phyloP scores from a whole-genome alignment of 176 grass and related monocot genomes.

The Melocanna baccifera region DNA sequence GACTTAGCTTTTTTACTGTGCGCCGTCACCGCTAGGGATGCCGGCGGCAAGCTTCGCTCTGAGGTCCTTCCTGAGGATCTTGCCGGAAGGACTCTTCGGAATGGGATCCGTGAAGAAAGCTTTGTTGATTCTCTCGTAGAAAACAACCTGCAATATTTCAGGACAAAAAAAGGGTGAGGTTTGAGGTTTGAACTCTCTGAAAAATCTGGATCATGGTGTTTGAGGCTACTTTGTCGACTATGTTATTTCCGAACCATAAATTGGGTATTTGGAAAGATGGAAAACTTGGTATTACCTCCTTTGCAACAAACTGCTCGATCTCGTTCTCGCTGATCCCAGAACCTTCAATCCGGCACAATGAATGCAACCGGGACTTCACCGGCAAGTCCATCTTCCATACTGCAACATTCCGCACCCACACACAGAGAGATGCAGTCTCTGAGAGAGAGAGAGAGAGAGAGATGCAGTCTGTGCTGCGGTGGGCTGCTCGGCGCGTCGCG shows the following conservation, averaged over 20 bases:
- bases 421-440: no score
- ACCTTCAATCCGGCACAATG: constrained; percentile 61
- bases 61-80: constrained; percentile 93
- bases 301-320: constrained; percentile 86
- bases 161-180: neutral
- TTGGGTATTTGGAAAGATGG: neutral
- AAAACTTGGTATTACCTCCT: constrained; percentile 49
- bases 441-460: no score
- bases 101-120: constrained; percentile 79
- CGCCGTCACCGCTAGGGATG: constrained; percentile 1
- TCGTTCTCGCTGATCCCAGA: constrained; percentile 76
- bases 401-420: constrained; percentile 16
- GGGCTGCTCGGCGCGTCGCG: no score
- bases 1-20: constrained; percentile 28
- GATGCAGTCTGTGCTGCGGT: no score
- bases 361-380: constrained; percentile 93
- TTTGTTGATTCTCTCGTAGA: constrained; percentile 86
- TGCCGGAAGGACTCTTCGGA: constrained; percentile 81
- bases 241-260: neutral
- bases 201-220: neutral
- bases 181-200: neutral
- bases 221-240: neutral
- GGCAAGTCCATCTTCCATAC: constrained; percentile 78
- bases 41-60: constrained; percentile 64
- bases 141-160: constrained; percentile 58